Base-by-base conservation (phyloP, 768 basidiomycete genomes). In the Tubosaeta sp. region DNA sequence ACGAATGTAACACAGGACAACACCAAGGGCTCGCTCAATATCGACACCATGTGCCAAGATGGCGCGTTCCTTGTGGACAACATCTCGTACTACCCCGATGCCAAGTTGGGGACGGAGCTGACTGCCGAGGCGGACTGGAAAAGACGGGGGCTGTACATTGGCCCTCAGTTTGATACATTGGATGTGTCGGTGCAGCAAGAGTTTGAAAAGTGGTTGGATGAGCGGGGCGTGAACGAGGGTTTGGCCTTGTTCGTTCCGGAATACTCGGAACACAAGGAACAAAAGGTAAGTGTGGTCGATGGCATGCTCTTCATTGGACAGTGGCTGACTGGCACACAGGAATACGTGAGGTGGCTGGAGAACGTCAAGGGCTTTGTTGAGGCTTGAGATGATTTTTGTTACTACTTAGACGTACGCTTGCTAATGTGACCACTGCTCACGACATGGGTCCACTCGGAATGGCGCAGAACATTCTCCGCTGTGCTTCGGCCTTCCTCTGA, bases 101-200 rank as follows among this genome's bases (percentile, higher is more conserved):
- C 75, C 27, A 77, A 81, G 61, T 59, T 89, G 12, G 93, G 84
- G 12, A 84, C 81, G 13, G 87, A 87, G 7, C 69, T 90, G 59
- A 90, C 83, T 12, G 85, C 90, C 7, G 93, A 98, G 56, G 87
- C 89, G 8, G 94, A 97, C 72, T 97, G 90, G 92, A 88, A 87
- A 67, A 83, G 94, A 42, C 81, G 94, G 18, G 92, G 89, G 2
- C 72, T 89, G 57, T 98, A 96, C 76, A 83, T 95, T 64, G 95
- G 95, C 1, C 95, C 94, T 46, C 84, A 87, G 75, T 98, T 96
- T 62, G 90, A 94, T 52, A 88, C 91, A 43, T 83, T 98, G 39
- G 95, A 98, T 63, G 77, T 84, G 38, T 66, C 71, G 2, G 82
- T 99, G 16, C 95, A 98, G 70, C 87, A 93, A 58, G 88, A 91